A percentile compares a stretch with the other conserved stretches of the same genome.
These are phyloP conservation scores for Phylloporus arenicola DNA, from an alignment of 768 basidiomycete genomes.

Conservation along the genomic window DNA sequence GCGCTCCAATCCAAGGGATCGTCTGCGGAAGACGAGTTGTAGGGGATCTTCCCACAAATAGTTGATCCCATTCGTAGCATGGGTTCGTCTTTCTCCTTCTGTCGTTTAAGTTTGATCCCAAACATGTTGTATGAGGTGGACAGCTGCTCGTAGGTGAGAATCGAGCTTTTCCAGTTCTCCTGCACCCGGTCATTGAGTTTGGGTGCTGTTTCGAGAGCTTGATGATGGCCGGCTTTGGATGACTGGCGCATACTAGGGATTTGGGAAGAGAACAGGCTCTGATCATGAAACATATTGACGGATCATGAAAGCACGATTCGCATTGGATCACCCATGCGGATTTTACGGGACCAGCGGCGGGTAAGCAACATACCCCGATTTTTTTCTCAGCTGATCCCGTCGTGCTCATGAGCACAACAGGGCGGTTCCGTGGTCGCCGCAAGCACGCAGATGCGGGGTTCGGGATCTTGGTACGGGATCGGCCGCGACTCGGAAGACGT, in stretches of 20 bases:
- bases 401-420: neutral
- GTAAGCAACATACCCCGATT: neutral
- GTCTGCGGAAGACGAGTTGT: neutral
- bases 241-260: no score
- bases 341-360: neutral
- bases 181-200: no score
- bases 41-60: neutral
- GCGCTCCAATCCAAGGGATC: neutral
- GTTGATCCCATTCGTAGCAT: neutral
- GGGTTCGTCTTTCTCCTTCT: neutral
- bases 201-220: no score
- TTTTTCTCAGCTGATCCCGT: neutral
- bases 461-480: neutral
- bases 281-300: neutral
- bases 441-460: neutral
- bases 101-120: no score
- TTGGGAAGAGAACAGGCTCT: neutral
- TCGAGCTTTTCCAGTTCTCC: no score
- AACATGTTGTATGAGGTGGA: no score
- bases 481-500: neutral
- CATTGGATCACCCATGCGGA: neutral
- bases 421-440: neutral
- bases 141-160: no score
- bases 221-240: no score
- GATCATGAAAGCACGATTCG: neutral